Evolutionary conservation across 2,329 filamentous ascomycete species (phyloP), one percentile per base, ranked within the genome.

Genomic region (Erysiphe neolycopersici): DNA sequence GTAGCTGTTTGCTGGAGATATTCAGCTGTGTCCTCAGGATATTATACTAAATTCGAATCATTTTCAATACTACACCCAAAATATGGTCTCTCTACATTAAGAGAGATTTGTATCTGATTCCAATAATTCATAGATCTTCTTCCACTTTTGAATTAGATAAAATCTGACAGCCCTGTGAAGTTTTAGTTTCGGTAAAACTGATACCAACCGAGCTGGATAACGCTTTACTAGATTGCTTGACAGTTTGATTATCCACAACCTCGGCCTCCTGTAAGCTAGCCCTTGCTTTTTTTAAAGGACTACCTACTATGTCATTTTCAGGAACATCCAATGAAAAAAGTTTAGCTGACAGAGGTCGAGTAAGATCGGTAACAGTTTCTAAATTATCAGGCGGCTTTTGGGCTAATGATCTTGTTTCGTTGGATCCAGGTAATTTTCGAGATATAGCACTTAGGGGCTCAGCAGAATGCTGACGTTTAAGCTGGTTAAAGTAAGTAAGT

Each of bases 381-480:
- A 47, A 45, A 22, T 60, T 52, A n/a, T 60, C 60, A 5, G 63
- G 59, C n/a, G 64, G 60, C 1, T 64, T 63, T 49, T 58, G 51
- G 18, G 57, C 59, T 14, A 55, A 52, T 29, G 58, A 54, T 47
- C 63, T 61, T 10, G 60, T 64, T 33, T 61, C 57, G 45, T 59
- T 60, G 31, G 64, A 59, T 45, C 67, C 63, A 45, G 69, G 64
- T 41, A 63, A 60, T 43, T 61, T 63, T 46, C 61, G 56, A 41
- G 61, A 57, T 36, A 61, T 48, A 49, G 58, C 55, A 53, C 64
- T 65, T 17, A 78, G 64, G 11, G 73, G 75, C 42, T 84, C 80
- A 35, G 69, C 71, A 10, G 80, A 85, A 57, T 83, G 79, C 49
- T 79, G 76, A 49, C 80, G 71, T 65, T 87, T 87, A 48, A 87